Conservation (phyloP, 768 basidiomycete species). For the Clavulina sp. region DNA sequence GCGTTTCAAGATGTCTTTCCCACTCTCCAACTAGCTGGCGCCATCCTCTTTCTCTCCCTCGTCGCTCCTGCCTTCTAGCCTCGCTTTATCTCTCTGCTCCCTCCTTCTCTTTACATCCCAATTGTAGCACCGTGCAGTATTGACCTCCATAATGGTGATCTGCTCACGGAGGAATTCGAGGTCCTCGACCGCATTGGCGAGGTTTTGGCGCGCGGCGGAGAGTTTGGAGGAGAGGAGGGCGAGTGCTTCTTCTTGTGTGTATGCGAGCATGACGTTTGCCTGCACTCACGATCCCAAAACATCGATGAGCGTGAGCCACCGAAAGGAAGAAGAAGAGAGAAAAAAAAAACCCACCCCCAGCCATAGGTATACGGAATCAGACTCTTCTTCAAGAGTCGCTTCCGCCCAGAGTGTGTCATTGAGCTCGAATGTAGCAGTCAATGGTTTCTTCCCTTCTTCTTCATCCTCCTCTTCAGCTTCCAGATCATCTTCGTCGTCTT, state of each 20-base stretch:
- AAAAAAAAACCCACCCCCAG: slow-evolving; percentile 54
- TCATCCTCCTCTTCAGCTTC: slow-evolving; percentile 30
- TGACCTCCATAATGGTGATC: slow-evolving; percentile 89
- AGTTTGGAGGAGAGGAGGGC: slow-evolving; percentile 61
- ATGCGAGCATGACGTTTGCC: slow-evolving; percentile 98
- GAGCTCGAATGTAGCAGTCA: slow-evolving; percentile 82
- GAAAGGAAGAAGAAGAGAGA: neutral
- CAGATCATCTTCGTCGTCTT: slow-evolving; percentile 30
- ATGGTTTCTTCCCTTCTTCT: slow-evolving; percentile 26
- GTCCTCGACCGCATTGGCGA: slow-evolving; percentile 64
- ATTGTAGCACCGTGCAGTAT: slow-evolving; percentile 90
- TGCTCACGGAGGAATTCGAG: slow-evolving; percentile 88
- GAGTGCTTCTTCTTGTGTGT: slow-evolving; percentile 65
- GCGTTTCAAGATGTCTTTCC: too few species aligned
- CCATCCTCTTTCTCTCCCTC: neutral
- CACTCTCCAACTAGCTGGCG: too few species aligned
- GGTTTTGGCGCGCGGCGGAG: slow-evolving; percentile 41
- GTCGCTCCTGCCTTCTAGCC: neutral
- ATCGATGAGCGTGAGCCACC: too few species aligned
- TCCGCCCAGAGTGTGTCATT: slow-evolving; percentile 92
- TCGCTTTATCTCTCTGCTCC: slow-evolving; percentile 21
- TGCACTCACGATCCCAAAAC: slow-evolving; percentile 17
- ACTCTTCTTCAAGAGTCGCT: slow-evolving; percentile 60
- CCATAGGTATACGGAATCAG: slow-evolving; percentile 86
- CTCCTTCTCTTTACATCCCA: slow-evolving; percentile 81